Percentiles rank a stretch among this genome's conserved stretches.
Evolutionary conservation across 306 rosid species (phyloP).

Genomic region (Sicyos baderoa): DNA sequence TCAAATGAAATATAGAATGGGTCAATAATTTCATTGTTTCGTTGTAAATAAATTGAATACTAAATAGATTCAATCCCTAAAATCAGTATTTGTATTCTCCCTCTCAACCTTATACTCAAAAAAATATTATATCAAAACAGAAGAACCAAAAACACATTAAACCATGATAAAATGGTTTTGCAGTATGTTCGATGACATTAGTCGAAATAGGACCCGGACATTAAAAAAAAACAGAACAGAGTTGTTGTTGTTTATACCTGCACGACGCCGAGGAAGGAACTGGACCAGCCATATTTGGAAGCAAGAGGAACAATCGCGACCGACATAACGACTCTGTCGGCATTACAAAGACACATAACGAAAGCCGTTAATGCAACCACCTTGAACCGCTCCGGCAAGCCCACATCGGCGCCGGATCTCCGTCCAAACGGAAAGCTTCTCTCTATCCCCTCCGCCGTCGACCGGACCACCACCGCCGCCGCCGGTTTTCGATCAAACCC

Average conservation of each 20-base stretch:
- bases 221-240: background rate
- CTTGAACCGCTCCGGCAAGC: slow-evolving; percentile 63
- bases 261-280: slow-evolving; percentile 74
- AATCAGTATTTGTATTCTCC: no score
- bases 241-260: slow-evolving; percentile 41
- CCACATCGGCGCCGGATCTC: background rate
- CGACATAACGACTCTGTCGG: slow-evolving; percentile 93
- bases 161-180: no score
- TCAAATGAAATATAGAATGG: no score
- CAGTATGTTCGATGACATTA: no score
- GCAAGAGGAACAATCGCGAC: slow-evolving; percentile 87
- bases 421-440: background rate
- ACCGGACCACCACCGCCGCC: slow-evolving; percentile 8
- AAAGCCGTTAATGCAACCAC: slow-evolving; percentile 66
- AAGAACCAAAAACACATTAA: no score
- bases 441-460: slow-evolving; percentile 15
- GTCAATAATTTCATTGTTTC: no score
- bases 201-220: no score
- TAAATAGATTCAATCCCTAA: no score
- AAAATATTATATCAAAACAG: no score
- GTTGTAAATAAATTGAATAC: no score
- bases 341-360: slow-evolving; percentile 85
- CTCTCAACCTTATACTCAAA: no score
- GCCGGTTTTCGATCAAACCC: background rate
- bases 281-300: slow-evolving; percentile 69